Conservation (phyloP, 306 rosid genomes). For the Trifolium fragiferum region DNA sequence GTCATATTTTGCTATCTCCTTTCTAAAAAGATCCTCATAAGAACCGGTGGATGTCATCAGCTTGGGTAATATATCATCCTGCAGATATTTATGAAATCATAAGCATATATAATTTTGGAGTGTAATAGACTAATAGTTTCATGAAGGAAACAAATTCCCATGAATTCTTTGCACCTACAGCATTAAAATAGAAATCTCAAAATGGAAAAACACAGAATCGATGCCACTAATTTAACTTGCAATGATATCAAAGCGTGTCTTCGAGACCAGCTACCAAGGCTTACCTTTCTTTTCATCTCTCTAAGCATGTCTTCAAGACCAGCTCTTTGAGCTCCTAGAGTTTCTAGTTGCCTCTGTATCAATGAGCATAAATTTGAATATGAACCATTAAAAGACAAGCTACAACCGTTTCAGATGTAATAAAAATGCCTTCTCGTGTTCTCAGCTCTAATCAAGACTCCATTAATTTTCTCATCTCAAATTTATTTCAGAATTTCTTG, state of each 20-base stretch:
- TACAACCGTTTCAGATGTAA: slow-evolving; percentile 1
- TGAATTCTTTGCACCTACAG: slow-evolving; percentile 20
- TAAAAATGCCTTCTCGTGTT: slow-evolving; percentile 2
- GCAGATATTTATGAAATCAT: slow-evolving; percentile 45
- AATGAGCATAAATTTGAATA: slow-evolving; percentile 47
- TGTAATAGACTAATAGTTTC: slow-evolving; percentile 15
- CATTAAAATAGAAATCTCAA: slow-evolving; percentile 25
- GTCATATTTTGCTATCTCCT: slow-evolving; percentile 92
- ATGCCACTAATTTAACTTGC: slow-evolving; percentile 24
- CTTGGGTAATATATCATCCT: slow-evolving; percentile 99
- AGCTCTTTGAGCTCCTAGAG: slow-evolving; percentile 97
- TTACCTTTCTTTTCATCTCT: slow-evolving; percentile 98
- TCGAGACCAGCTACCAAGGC: neutral
- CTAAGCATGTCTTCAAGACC: slow-evolving; percentile 99
- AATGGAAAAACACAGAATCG: slow-evolving; percentile 17
- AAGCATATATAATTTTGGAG: slow-evolving; percentile 37
- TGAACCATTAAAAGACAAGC: slow-evolving; percentile 26
- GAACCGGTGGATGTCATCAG: slow-evolving; percentile 99
- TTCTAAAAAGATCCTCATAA: slow-evolving; percentile 94
- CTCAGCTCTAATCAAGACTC: slow-evolving; percentile 16
- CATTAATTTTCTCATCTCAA: slow-evolving; percentile 31
- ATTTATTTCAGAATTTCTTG: slow-evolving; percentile 10
- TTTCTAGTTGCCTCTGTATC: slow-evolving; percentile 95
- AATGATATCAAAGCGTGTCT: no score
- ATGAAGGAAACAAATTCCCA: slow-evolving; percentile 18